Conservation (phyloP, 345 rosid genomes). For the Reutealis trisperma region DNA sequence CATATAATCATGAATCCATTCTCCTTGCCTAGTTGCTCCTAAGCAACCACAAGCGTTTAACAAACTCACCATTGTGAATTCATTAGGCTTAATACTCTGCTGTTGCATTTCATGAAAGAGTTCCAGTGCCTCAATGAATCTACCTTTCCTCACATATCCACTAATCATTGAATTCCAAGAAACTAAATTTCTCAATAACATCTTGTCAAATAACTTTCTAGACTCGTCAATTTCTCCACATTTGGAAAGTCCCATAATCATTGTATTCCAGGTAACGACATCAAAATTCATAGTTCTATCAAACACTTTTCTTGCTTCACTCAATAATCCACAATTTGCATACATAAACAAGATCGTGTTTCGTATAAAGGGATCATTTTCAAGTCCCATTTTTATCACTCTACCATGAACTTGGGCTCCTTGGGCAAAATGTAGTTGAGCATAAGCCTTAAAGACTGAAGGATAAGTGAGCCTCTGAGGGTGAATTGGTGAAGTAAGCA, state of each 20-base stretch:
- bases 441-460: conserved; percentile 73
- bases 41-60: conserved; percentile 63
- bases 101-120: conserved; percentile 59
- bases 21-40: conserved; percentile 71
- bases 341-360: conserved; percentile 68
- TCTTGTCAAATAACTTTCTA: conserved; percentile 52
- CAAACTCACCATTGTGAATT: conserved; percentile 73
- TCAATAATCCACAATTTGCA: conserved; percentile 50
- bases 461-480: conserved; percentile 79
- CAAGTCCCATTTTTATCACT: conserved; percentile 61
- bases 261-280: conserved; percentile 70
- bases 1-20: conserved; percentile 67
- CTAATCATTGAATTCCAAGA: conserved; percentile 82
- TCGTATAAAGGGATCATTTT: conserved; percentile 54
- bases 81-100: conserved; percentile 45
- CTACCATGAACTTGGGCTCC: conserved; percentile 77
- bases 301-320: conserved; percentile 57
- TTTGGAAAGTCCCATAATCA: conserved; percentile 65
- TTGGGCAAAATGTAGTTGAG: conserved; percentile 48
- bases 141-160: conserved; percentile 66
- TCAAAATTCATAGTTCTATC: conserved; percentile 39
- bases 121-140: conserved; percentile 52
- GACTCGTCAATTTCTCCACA: conserved; percentile 57
- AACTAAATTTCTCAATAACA: conserved; percentile 43
- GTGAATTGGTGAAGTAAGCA: conserved; percentile 37